Conservation (phyloP, 805 yeast genomes). For the Suhomyces pyralidae region DNA sequence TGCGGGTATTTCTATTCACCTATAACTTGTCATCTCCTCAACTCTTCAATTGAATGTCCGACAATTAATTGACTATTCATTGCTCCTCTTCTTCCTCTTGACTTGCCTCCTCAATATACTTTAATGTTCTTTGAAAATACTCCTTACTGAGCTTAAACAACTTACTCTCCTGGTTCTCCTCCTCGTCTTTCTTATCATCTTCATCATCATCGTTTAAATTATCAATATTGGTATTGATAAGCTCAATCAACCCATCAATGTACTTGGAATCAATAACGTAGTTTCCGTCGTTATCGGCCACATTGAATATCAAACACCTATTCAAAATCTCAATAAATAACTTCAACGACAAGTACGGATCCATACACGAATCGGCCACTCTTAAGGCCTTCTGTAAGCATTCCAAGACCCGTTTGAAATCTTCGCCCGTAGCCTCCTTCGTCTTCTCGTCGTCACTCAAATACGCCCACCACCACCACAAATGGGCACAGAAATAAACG, state of each 20-base stretch:
- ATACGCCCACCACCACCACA: constrained; percentile 87
- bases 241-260: constrained; percentile 81
- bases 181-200: constrained; percentile 8
- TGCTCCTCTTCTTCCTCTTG: constrained; percentile 47
- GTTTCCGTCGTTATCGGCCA: constrained; percentile 59
- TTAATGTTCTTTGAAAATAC: constrained; percentile 67
- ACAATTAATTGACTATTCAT: too few relatives aligned
- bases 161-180: constrained; percentile 25
- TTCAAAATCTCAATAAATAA: constrained; percentile 87
- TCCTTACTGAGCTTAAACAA: constrained; percentile 27
- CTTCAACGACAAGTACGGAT: constrained; percentile 66
- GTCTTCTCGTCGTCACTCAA: constrained; percentile 26
- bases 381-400: constrained; percentile 85
- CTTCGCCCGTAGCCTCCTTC: constrained; percentile 23
- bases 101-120: constrained; percentile 61
- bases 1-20: too few relatives aligned
- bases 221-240: constrained; percentile 66
- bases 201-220: constrained; percentile 34
- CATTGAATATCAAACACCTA: constrained; percentile 79
- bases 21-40: too few relatives aligned
- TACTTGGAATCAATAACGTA: constrained; percentile 66
- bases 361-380: constrained; percentile 94
- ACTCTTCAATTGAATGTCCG: too few relatives aligned
- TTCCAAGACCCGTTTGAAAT: constrained; percentile 72
- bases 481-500: constrained; percentile 80